These are phyloP conservation scores for Gymnopus androsaceus DNA, from an alignment of 1,284 basidiomycete genomes.

Conservation along the genomic window DNA sequence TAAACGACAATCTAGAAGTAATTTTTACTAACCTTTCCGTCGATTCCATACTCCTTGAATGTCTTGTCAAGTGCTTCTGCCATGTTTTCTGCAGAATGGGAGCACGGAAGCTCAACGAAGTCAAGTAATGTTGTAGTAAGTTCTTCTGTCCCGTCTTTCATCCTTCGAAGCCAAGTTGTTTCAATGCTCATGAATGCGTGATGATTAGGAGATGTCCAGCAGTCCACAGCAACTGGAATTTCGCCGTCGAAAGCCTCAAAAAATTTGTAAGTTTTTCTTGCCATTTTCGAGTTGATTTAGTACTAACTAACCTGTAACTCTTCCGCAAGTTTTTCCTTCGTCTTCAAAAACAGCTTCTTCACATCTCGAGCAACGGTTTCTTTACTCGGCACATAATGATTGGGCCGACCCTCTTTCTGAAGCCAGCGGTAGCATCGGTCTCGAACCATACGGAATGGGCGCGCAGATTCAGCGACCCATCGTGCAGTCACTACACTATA, in stretches of 20 bases:
- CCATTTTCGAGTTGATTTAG: too few species aligned
- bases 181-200: not conserved
- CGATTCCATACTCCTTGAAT: not conserved
- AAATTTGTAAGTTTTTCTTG: not conserved
- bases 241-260: not conserved
- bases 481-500: not conserved
- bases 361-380: constrained; percentile 19
- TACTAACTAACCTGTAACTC: not conserved
- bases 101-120: constrained; percentile 1
- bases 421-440: constrained; percentile 17
- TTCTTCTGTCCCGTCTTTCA: not conserved
- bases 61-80: not conserved
- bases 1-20: too few species aligned
- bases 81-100: not conserved
- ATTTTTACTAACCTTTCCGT: not conserved
- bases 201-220: not conserved
- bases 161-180: not conserved
- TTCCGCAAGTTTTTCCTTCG: not conserved
- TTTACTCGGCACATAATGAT: constrained; percentile 19
- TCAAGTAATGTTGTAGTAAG: not conserved
- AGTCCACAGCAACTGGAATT: not conserved
- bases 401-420: constrained; percentile 22
- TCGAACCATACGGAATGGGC: constrained; percentile 19
- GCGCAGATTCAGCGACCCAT: constrained; percentile 19
- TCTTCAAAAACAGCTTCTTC: not conserved